Evolutionary conservation across 495 filamentous ascomycete genomes (phyloP).

Genomic region (Hypoxylon fragiforme): DNA sequence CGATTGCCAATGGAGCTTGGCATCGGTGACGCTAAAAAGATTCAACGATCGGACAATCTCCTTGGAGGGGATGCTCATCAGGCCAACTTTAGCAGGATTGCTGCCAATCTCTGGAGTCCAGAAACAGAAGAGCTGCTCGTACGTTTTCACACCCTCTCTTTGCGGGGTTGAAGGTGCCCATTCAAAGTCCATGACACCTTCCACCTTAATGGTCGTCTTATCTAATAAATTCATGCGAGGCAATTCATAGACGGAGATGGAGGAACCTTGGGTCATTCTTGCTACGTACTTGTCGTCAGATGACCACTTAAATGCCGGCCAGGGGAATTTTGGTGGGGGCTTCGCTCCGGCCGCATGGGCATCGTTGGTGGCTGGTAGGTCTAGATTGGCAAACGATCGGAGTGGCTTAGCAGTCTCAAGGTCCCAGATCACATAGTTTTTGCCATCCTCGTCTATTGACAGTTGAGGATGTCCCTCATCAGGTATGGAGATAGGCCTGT

Average conservation of each 20-base stretch:
- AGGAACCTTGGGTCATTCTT: slow-evolving; percentile 81
- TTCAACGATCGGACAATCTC: slow-evolving; percentile 91
- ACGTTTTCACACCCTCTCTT: slow-evolving; percentile 79
- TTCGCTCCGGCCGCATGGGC: slow-evolving; percentile 48
- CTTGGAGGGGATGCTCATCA: slow-evolving; percentile 96
- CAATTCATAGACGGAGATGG: slow-evolving; percentile 92
- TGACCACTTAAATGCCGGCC: slow-evolving; percentile 99
- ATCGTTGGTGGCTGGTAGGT: slow-evolving; percentile 63
- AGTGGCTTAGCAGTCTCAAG: slow-evolving; percentile 86
- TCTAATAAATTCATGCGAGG: slow-evolving; percentile 89
- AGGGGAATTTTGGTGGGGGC: slow-evolving; percentile 86
- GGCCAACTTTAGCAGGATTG: slow-evolving; percentile 94
- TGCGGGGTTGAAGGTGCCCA: slow-evolving; percentile 85
- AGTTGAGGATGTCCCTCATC: slow-evolving; percentile 80
- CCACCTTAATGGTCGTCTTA: slow-evolving; percentile 88
- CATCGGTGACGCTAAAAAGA: slow-evolving; percentile 95
- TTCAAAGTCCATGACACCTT: slow-evolving; percentile 96
- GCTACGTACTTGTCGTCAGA: slow-evolving; percentile 96
- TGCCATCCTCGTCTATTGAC: slow-evolving; percentile 90
- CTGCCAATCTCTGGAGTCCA: slow-evolving; percentile 98
- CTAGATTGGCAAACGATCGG: slow-evolving; percentile 88
- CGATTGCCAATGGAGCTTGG: slow-evolving; percentile 97
- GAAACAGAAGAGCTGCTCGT: slow-evolving; percentile 96
- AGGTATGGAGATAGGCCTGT: slow-evolving; percentile 84
- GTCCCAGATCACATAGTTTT: slow-evolving; percentile 99